phyloP scores from a whole-genome alignment of 2,329 filamentous ascomycete genomes.

The Talaromyces rugulosus region DNA sequence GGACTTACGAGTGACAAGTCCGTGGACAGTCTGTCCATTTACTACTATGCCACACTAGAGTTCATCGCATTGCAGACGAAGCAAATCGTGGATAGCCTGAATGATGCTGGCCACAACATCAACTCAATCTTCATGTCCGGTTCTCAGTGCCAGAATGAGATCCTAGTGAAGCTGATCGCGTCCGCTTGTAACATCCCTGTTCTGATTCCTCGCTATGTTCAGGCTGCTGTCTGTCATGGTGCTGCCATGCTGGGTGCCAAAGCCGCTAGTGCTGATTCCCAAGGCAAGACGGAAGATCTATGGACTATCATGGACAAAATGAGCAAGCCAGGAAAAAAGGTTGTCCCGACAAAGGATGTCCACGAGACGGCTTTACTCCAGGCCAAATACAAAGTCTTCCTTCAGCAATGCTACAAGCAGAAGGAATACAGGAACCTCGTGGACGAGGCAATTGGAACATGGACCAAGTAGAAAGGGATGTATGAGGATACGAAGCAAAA shows the following conservation, averaged over 20 bases:
- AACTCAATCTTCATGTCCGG: conserved; percentile 98
- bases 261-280: conserved; percentile 76
- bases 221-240: conserved; percentile 95
- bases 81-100: conserved; percentile 95
- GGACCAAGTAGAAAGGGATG: conserved; percentile 24
- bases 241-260: conserved; percentile 97
- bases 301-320: conserved; percentile 98
- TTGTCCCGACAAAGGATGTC: conserved; percentile 67
- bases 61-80: conserved; percentile 96
- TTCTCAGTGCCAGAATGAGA: conserved; percentile 91
- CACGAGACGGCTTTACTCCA: conserved; percentile 75
- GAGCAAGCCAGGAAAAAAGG: conserved; percentile 85
- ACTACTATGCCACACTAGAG: conserved; percentile 96
- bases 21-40: conserved; percentile 78
- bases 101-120: conserved; percentile 79
- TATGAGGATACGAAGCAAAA: background rate
- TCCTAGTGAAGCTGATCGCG: conserved; percentile 87
- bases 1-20: conserved; percentile 84
- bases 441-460: conserved; percentile 55
- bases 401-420: conserved; percentile 86
- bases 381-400: conserved; percentile 92
- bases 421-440: conserved; percentile 75
- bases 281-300: conserved; percentile 76
- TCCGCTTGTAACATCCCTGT: conserved; percentile 90
- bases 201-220: conserved; percentile 86